Evolutionary conservation across 2,329 filamentous ascomycete species (phyloP).

Genomic region (Apiospora arundinis): DNA sequence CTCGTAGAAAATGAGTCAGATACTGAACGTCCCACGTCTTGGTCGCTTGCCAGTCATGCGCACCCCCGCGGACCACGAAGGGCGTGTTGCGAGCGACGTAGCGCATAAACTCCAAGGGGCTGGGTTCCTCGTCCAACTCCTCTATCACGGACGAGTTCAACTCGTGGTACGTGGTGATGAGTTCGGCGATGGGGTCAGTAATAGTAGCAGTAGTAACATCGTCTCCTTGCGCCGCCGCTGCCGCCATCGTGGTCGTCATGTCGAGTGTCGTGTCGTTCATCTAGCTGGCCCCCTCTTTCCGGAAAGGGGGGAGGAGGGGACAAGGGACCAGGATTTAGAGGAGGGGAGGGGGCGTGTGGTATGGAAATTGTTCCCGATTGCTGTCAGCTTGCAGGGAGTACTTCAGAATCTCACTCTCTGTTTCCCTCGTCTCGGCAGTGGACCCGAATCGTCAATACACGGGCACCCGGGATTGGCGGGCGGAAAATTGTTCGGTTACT

Average conservation of each 20-base stretch:
- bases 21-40: slow-evolving; percentile 67
- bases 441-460: not conserved
- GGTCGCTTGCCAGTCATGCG: slow-evolving; percentile 67
- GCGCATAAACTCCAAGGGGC: slow-evolving; percentile 80
- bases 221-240: not conserved
- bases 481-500: not conserved
- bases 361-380: not conserved
- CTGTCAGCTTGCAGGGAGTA: not conserved
- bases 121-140: slow-evolving; percentile 69
- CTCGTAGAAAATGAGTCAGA: slow-evolving; percentile 60
- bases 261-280: not conserved
- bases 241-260: not conserved
- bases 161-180: slow-evolving; percentile 75
- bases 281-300: not conserved
- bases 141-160: slow-evolving; percentile 69
- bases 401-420: not conserved
- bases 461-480: not conserved
- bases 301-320: not conserved
- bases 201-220: slow-evolving; percentile 34
- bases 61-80: slow-evolving; percentile 72
- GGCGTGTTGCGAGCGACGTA: slow-evolving; percentile 77
- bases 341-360: not conserved
- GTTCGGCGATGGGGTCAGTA: slow-evolving; percentile 53
- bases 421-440: not conserved
- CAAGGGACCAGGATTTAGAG: not conserved